Percentiles rank a stretch among this genome's conserved stretches.
These are phyloP conservation scores for Eimeria praecox DNA, from an alignment of 169 alveolate species.

Conservation along the genomic window DNA sequence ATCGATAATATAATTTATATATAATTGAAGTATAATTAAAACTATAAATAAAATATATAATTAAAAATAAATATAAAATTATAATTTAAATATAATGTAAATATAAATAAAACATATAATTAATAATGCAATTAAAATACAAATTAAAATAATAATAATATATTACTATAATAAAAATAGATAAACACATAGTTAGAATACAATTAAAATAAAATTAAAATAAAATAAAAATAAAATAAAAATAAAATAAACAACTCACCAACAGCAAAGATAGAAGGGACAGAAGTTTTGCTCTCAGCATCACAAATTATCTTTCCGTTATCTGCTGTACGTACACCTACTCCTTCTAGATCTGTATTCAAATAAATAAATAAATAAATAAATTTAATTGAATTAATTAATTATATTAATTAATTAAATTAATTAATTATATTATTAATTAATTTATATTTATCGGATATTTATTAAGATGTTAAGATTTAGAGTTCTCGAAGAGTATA, in stretches of 20 bases:
- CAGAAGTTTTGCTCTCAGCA: background rate
- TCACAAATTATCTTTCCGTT: conserved; percentile 4
- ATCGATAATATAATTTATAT: background rate
- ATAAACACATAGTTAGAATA: background rate
- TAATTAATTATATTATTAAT: background rate
- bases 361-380: background rate
- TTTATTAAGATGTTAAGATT: no score
- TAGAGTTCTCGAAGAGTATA: background rate
- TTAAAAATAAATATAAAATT: no score
- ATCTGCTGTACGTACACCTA: background rate
- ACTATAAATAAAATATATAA: background rate
- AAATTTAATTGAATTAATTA: background rate
- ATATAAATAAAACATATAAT: background rate
- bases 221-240: background rate
- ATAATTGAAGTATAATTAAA: background rate
- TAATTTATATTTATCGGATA: no score
- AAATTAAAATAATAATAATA: background rate
- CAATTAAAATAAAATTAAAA: background rate
- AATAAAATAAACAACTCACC: background rate
- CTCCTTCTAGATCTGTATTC: background rate
- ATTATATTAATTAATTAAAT: background rate
- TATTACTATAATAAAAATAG: background rate
- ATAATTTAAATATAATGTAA: background rate
- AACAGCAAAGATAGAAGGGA: conserved; percentile 3
- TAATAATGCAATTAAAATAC: background rate